Conservation (phyloP, 179 eudicot species). For the Camellia oleifera region DNA sequence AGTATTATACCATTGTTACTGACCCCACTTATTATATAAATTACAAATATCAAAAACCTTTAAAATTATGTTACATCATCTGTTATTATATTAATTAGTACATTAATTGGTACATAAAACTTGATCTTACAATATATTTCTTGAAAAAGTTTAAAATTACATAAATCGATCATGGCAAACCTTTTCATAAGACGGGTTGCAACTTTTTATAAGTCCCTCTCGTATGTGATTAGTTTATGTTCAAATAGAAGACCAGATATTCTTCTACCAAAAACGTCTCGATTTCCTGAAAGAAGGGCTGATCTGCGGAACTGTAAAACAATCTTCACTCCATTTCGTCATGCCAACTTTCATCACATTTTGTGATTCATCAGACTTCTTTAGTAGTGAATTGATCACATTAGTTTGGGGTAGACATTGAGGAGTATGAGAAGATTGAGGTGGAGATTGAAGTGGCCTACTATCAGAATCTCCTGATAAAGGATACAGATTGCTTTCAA, state of each 20-base stretch:
- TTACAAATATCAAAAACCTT: no score
- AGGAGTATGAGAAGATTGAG: neutral
- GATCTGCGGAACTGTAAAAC: constrained; percentile 34
- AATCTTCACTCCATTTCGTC: constrained; percentile 23
- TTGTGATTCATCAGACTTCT: constrained; percentile 16
- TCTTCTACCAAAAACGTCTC: neutral
- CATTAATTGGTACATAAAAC: no score
- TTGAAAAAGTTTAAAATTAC: no score
- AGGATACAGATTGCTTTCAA: constrained; percentile 14
- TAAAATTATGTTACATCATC: no score
- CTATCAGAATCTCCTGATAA: constrained; percentile 15
- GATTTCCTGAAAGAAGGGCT: constrained; percentile 11
- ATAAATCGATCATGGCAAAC: no score
- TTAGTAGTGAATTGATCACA: constrained; percentile 5
- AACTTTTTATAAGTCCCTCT: no score
- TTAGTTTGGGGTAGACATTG: neutral
- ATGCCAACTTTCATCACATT: constrained; percentile 10
- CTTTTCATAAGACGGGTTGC: no score
- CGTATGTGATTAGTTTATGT: no score
- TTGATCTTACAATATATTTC: no score
- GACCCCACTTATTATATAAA: no score
- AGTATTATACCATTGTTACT: no score
- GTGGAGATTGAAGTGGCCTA: constrained; percentile 41
- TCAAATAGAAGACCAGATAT: neutral
- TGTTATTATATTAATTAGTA: no score